Conservation (phyloP, 257 asterid species). For the Fraxinus anomala region DNA sequence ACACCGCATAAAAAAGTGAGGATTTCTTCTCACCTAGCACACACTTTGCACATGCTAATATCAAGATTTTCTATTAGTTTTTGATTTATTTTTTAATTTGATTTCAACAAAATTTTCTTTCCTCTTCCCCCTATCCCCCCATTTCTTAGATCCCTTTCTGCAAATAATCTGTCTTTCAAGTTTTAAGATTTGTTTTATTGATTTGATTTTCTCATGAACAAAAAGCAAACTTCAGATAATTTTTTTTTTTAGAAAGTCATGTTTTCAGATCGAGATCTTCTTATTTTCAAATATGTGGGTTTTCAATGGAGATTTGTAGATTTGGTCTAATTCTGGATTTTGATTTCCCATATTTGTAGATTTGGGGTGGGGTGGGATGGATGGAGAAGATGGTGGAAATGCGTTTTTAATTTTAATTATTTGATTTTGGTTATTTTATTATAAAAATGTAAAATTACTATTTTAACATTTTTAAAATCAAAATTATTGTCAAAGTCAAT, state of each 20-base stretch:
- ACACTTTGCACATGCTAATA: slow-evolving; percentile 34
- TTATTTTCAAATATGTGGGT: neutral
- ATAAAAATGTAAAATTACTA: no score
- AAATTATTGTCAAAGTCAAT: no score
- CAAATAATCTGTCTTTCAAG: slow-evolving; percentile 16
- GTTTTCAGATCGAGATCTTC: slow-evolving; percentile 17
- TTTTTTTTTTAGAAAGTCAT: slow-evolving; percentile 1
- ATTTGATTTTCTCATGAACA: neutral
- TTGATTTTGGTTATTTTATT: no score
- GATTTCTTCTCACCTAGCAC: slow-evolving; percentile 58
- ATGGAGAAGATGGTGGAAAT: no score
- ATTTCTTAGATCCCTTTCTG: slow-evolving; percentile 28
- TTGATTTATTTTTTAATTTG: neutral
- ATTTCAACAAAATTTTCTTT: neutral
- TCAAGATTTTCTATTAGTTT: slow-evolving; percentile 3
- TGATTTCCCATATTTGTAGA: no score
- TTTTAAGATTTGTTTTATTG: slow-evolving; percentile 2
- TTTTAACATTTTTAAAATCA: no score
- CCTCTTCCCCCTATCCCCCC: neutral
- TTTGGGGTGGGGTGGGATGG: no score
- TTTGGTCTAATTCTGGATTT: no score
- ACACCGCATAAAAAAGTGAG: slow-evolving; percentile 45
- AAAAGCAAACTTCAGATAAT: slow-evolving; percentile 13
- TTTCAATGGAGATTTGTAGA: no score
- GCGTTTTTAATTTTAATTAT: no score